These are phyloP conservation scores for Calophaca sinica DNA, from an alignment of 306 rosid genomes.

Conservation along the genomic window DNA sequence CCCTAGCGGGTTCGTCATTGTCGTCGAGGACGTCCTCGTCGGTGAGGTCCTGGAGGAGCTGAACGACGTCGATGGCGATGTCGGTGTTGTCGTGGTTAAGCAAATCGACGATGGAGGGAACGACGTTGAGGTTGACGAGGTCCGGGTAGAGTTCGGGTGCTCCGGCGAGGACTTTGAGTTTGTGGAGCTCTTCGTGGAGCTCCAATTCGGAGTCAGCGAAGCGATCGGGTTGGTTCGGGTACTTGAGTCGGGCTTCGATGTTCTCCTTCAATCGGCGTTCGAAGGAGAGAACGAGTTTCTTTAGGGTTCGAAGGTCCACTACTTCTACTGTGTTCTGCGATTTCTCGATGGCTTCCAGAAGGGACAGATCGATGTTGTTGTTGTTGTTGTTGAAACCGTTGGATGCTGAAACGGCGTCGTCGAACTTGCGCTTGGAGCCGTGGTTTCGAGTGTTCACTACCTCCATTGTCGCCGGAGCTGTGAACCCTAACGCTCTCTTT, in stretches of 20 bases:
- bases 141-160: slow-evolving; percentile 93
- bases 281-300: slow-evolving; percentile 81
- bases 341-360: slow-evolving; percentile 85
- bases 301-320: slow-evolving; percentile 72
- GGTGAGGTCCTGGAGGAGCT: slow-evolving; percentile 80
- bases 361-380: slow-evolving; percentile 62
- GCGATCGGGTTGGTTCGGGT: slow-evolving; percentile 85
- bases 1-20: slow-evolving; percentile 78
- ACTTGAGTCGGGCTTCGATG: slow-evolving; percentile 89
- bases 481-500: slow-evolving; percentile 34
- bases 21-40: slow-evolving; percentile 87
- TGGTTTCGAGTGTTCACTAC: slow-evolving; percentile 60
- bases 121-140: slow-evolving; percentile 71
- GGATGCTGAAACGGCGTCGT: slow-evolving; percentile 51
- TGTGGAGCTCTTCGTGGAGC: slow-evolving; percentile 90
- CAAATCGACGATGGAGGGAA: slow-evolving; percentile 80
- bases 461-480: slow-evolving; percentile 59
- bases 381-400: slow-evolving; percentile 38
- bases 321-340: slow-evolving; percentile 65
- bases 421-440: slow-evolving; percentile 71
- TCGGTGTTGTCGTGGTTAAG: slow-evolving; percentile 85
- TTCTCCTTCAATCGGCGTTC: slow-evolving; percentile 93
- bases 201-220: slow-evolving; percentile 93
- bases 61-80: slow-evolving; percentile 84
- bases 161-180: slow-evolving; percentile 84